Conservation (phyloP, 495 filamentous ascomycete genomes). For the Aspergillus biplanus region DNA sequence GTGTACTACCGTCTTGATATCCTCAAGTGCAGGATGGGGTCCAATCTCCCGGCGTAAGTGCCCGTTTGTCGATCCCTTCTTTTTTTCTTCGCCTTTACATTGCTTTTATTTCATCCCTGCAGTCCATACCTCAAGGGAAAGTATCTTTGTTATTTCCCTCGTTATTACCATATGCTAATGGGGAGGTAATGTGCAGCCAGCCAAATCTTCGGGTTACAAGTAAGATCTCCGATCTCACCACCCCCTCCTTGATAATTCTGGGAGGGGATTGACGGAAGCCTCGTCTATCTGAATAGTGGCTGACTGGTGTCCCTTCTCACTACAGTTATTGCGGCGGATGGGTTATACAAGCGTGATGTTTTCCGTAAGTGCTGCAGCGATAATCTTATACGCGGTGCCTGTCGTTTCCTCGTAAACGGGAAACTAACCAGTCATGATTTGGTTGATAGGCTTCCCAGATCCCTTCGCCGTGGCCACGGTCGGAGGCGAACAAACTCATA, state of each 20-base stretch:
- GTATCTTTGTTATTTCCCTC: conserved; percentile 1
- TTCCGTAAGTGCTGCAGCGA: conserved; percentile 65
- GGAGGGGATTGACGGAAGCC: background rate
- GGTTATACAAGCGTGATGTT: conserved; percentile 98
- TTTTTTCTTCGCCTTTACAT: conserved; percentile 8
- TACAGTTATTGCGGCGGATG: conserved; percentile 95
- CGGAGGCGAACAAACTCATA: conserved; percentile 94
- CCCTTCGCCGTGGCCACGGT: conserved; percentile 97
- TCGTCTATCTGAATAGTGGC: conserved; percentile 12
- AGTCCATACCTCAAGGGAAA: background rate
- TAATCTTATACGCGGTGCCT: conserved; percentile 4
- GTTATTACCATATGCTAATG: conserved; percentile 35
- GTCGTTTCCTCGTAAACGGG: background rate
- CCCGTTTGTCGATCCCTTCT: conserved; percentile 20
- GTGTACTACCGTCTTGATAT: conserved; percentile 35
- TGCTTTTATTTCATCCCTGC: conserved; percentile 7
- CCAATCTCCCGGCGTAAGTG: conserved; percentile 63
- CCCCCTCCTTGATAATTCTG: background rate
- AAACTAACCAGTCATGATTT: conserved; percentile 27
- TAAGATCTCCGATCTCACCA: conserved; percentile 41
- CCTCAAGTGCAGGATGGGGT: conserved; percentile 53
- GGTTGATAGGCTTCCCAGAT: conserved; percentile 81
- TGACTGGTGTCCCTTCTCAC: conserved; percentile 21
- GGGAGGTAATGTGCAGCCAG: conserved; percentile 41
- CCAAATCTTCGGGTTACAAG: conserved; percentile 68